Conservation (phyloP, 768 basidiomycete genomes). For the Multifurca ochricompacta region DNA sequence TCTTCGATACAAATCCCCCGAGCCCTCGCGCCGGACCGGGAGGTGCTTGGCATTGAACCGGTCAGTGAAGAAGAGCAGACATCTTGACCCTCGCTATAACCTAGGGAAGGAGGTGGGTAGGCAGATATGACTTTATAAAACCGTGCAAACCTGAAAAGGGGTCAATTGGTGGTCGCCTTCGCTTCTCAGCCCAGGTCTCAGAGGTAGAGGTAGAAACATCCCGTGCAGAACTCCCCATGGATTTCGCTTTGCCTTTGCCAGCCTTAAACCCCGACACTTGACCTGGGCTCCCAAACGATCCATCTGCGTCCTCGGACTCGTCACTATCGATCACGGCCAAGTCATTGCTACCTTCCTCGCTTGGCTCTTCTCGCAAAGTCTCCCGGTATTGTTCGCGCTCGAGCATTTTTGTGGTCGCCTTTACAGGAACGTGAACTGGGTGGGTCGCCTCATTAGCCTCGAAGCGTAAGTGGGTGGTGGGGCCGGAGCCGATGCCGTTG, state of each 20-base stretch:
- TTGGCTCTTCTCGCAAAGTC: slow-evolving; percentile 37
- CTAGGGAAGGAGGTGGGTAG: slow-evolving; percentile 20
- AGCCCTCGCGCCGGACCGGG: neutral
- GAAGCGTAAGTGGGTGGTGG: slow-evolving; percentile 19
- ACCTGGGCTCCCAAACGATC: no score
- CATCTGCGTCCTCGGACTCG: slow-evolving; percentile 29
- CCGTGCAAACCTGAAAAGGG: slow-evolving; percentile 53
- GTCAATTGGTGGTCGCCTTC: slow-evolving; percentile 48
- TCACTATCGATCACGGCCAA: slow-evolving; percentile 32
- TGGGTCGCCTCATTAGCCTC: slow-evolving; percentile 6
- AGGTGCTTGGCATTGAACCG: neutral
- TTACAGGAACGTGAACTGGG: slow-evolving; percentile 37
- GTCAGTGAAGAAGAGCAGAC: neutral
- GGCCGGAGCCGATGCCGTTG: slow-evolving; percentile 12
- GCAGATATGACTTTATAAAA: neutral
- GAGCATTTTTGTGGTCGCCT: slow-evolving; percentile 67
- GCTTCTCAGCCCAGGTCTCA: slow-evolving; percentile 29
- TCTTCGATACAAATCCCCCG: neutral
- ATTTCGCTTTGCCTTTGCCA: slow-evolving; percentile 23
- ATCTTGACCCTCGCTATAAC: slow-evolving; percentile 27
- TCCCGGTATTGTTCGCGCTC: slow-evolving; percentile 58
- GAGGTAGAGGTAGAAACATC: neutral
- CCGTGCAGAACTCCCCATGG: slow-evolving; percentile 1
- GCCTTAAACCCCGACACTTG: neutral
- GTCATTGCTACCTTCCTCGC: slow-evolving; percentile 31